These are phyloP conservation scores for Colletotrichum agaves DNA, from an alignment of 2,329 filamentous ascomycete genomes.

Conservation along the genomic window DNA sequence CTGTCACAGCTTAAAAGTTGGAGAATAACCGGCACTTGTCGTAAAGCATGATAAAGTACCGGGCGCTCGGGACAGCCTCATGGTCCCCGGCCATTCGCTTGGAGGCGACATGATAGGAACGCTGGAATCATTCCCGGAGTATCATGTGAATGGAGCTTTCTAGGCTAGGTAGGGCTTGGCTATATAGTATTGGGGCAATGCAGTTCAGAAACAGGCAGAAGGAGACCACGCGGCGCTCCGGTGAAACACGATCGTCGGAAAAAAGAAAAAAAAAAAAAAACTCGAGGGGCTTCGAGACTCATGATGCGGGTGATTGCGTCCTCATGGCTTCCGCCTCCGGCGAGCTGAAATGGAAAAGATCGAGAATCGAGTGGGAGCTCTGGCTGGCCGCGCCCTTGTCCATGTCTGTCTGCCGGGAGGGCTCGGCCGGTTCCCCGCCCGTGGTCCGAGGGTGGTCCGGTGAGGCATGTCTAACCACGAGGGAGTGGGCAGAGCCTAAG, in stretches of 20 bases:
- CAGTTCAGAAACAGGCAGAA: neutral
- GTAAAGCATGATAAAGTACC: constrained; percentile 5
- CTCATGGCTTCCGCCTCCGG: neutral
- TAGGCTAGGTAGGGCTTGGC: neutral
- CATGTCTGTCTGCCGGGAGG: constrained; percentile 7
- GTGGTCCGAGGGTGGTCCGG: constrained; percentile 7
- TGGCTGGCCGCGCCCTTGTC: neutral
- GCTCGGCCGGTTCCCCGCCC: constrained; percentile 17
- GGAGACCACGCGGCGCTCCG: constrained; percentile 2
- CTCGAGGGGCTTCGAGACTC: neutral
- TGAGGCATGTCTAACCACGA: constrained; percentile 5
- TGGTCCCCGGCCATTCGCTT: neutral
- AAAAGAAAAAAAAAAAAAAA: too few relatives aligned
- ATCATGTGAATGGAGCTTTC: constrained; percentile 14
- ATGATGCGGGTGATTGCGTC: constrained; percentile 6
- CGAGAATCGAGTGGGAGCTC: neutral
- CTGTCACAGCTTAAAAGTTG: constrained; percentile 24
- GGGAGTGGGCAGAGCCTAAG: neutral
- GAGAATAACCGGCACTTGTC: constrained; percentile 8
- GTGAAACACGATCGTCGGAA: constrained; percentile 1
- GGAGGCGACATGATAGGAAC: neutral
- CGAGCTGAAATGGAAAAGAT: neutral
- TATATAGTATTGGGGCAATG: neutral
- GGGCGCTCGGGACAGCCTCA: neutral
- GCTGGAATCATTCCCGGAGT: constrained; percentile 1